Conservation (phyloP, 2,329 filamentous ascomycete genomes). For the Fusarium chaquense region DNA sequence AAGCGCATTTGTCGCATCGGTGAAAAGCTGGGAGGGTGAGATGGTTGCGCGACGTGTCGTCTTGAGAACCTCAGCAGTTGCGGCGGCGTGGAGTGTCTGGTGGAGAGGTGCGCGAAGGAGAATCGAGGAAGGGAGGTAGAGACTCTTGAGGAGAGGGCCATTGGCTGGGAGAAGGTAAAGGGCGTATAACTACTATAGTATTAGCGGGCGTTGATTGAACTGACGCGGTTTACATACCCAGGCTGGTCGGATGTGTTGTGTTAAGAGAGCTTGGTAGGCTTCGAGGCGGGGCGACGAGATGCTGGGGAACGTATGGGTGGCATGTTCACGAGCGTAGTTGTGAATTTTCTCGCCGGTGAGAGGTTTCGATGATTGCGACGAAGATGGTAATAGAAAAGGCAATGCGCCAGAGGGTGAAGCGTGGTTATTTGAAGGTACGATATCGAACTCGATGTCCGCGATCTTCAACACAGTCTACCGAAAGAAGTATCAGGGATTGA, state of each 20-base stretch:
- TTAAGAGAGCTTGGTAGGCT: constrained; percentile 82
- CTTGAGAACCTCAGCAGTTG: constrained; percentile 79
- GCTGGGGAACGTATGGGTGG: constrained; percentile 57
- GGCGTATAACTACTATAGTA: constrained; percentile 73
- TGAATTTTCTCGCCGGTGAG: constrained; percentile 68
- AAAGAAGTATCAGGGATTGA: background rate
- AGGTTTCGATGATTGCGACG: constrained; percentile 52
- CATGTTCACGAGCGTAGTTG: constrained; percentile 71
- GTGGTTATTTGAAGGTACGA: constrained; percentile 86
- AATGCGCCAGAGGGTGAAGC: constrained; percentile 90
- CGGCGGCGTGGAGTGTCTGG: constrained; percentile 77
- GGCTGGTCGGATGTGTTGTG: constrained; percentile 82
- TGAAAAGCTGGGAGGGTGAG: constrained; percentile 55
- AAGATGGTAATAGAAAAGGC: constrained; percentile 81
- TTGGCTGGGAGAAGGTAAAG: constrained; percentile 82
- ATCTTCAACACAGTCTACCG: constrained; percentile 84
- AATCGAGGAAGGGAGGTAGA: constrained; percentile 78
- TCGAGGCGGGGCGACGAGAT: constrained; percentile 70
- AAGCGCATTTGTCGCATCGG: constrained; percentile 60
- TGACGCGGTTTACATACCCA: constrained; percentile 69
- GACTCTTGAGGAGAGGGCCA: constrained; percentile 72
- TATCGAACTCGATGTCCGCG: constrained; percentile 73
- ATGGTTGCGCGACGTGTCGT: constrained; percentile 58
- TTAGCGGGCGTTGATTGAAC: constrained; percentile 10
- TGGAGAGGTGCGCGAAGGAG: constrained; percentile 73